Evolutionary conservation across 1,139 yeast genomes (phyloP).

Genomic region (Saccharomyces hybrid): DNA sequence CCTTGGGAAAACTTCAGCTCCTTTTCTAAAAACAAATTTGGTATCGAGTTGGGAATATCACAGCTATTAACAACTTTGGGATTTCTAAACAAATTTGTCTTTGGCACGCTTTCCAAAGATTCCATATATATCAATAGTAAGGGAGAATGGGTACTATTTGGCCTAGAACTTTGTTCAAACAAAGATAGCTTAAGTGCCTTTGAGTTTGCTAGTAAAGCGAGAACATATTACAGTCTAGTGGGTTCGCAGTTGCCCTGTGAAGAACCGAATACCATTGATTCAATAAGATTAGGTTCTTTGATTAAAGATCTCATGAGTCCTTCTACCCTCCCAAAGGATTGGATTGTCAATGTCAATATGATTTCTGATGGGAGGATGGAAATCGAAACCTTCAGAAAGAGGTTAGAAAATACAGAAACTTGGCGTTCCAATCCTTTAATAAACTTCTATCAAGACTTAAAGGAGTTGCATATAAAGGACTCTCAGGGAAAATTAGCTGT

Average conservation of each 20-base stretch:
- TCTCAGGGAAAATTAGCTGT: conserved; percentile 20
- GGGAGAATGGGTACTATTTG: conserved; percentile 85
- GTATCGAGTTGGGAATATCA: conserved; percentile 53
- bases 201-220: conserved; percentile 15
- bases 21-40: conserved; percentile 31
- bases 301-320: conserved; percentile 46
- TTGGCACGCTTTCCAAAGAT: conserved; percentile 53
- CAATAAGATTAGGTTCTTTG: conserved; percentile 56
- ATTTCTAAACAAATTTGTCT: conserved; percentile 55
- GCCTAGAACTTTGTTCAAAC: conserved; percentile 65
- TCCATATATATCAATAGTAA: conserved; percentile 56
- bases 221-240: conserved; percentile 38
- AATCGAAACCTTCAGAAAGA: conserved; percentile 13
- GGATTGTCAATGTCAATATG: conserved; percentile 13
- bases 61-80: conserved; percentile 49
- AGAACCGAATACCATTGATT: conserved; percentile 44
- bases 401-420: conserved; percentile 12
- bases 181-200: conserved; percentile 35
- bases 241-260: conserved; percentile 11
- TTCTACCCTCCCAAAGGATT: conserved; percentile 14
- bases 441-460: conserved; percentile 20
- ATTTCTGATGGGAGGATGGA: conserved; percentile 16
- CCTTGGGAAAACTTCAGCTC: conserved; percentile 18
- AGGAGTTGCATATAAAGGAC: conserved; percentile 28
- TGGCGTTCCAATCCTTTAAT: conserved; percentile 20